Base-by-base conservation (phyloP, 805 yeast species). In the Wickerhamomyces hampshirensis region DNA sequence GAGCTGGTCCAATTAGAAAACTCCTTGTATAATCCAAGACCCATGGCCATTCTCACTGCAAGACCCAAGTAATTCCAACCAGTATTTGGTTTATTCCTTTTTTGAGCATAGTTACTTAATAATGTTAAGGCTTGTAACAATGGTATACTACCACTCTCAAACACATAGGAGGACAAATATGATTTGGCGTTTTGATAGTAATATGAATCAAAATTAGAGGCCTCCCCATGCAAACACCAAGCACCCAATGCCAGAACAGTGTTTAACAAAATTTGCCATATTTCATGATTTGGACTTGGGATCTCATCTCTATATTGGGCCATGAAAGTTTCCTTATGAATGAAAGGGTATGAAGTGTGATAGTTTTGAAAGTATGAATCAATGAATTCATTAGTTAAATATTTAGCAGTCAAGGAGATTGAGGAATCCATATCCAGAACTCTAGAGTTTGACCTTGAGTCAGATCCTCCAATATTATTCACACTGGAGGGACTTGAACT, bases 21-120 rank as follows among this genome's bases (percentile, higher is more conserved):
- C 42, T 77, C 83, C 35, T 71, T 71, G 49, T 77, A 73, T 18
- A 80, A 57, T 4, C 86, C 88, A 28, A 80, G 53, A 0, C 82
- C 77, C 46, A 75, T 62, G 0, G 86, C 84, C 81, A 80, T 77
- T 42, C 82, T 62, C 7, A 76, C 69, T 0, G 84, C 80, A 13
- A 77, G 59, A 10, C 87, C 86, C 24, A 77, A 59, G 44, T 73
- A 77, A 47, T 75, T 75, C 82, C 85, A 80, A 17, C 81, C 80
- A 0, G 84, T 71, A 54, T 79, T 79, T 37, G 82, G 80, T 46
- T 75, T 76, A 47, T 78, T 75, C 33, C 83, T 65, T 56, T 77
- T 77, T 50, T 76, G 84, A 9, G 75, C 71, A 56, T 79, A 81
- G 44, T 73, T 73, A 39, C 81, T 70, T 34, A 81, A 53, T 24